Percentiles rank a stretch among this genome's conserved stretches.
Evolutionary conservation across 306 rosid species (phyloP).

Genomic region (Gastrolobium bilobum): DNA sequence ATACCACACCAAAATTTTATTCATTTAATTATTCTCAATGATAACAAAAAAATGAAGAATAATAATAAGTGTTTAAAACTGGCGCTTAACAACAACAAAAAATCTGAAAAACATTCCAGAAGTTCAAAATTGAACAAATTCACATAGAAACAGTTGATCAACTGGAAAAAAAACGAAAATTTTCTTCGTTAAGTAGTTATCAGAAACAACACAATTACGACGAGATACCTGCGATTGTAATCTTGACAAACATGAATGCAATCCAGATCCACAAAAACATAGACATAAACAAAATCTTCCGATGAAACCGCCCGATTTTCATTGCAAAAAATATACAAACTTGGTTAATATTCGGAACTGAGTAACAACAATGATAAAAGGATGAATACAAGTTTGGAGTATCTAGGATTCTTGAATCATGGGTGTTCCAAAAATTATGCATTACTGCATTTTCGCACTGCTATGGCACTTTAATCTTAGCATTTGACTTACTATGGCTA

Average conservation of each 20-base stretch:
- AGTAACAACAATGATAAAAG: too few relatives aligned
- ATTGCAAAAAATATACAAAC: background rate
- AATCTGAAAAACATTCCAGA: background rate
- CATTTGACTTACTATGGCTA: too few relatives aligned
- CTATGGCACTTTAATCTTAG: too few relatives aligned
- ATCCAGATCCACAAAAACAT: slow-evolving; percentile 35
- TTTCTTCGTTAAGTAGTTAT: background rate
- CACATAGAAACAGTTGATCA: background rate
- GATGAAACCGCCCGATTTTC: background rate
- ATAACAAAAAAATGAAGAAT: background rate
- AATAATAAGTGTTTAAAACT: background rate
- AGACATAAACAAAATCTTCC: background rate
- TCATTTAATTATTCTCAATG: background rate
- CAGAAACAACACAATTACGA: background rate
- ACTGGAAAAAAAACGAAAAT: background rate
- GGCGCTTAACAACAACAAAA: background rate
- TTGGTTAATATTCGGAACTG: too few relatives aligned
- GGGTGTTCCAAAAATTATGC: too few relatives aligned
- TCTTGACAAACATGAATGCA: background rate
- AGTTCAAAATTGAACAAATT: background rate
- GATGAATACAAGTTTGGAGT: too few relatives aligned
- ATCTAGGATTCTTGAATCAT: too few relatives aligned
- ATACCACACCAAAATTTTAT: background rate
- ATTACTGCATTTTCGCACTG: too few relatives aligned
- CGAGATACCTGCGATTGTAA: background rate